These are phyloP conservation scores for Aspergillus alliaceus DNA, from an alignment of 2,329 filamentous ascomycete species.

Conservation along the genomic window DNA sequence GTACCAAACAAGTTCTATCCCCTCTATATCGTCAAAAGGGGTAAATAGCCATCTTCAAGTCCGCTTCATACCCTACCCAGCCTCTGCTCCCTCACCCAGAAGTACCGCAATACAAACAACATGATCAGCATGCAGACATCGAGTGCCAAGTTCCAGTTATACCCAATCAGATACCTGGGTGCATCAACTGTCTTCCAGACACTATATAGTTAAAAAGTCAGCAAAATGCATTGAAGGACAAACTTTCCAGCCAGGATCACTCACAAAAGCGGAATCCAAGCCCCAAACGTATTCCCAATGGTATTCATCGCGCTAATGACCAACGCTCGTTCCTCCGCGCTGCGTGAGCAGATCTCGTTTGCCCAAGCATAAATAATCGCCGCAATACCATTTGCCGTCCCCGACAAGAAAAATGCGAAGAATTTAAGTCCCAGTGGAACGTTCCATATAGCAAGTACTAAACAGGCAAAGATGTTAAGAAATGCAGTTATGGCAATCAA, in stretches of 20 bases:
- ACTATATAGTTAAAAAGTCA: slow-evolving; percentile 1
- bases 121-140: slow-evolving; percentile 29
- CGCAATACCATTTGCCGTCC: slow-evolving; percentile 22
- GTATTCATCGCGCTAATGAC: slow-evolving; percentile 30
- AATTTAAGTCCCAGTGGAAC: slow-evolving; percentile 1
- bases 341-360: slow-evolving; percentile 31
- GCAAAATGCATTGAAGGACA: not conserved
- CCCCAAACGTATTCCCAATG: slow-evolving; percentile 32
- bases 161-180: slow-evolving; percentile 28
- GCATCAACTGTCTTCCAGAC: slow-evolving; percentile 31
- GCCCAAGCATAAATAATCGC: slow-evolving; percentile 25
- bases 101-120: slow-evolving; percentile 18
- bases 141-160: slow-evolving; percentile 29
- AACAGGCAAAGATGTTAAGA: not conserved
- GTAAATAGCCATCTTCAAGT: not conserved
- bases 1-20: too few relatives aligned
- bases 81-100: slow-evolving; percentile 19
- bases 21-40: too few relatives aligned
- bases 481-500: not conserved
- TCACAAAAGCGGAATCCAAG: slow-evolving; percentile 28
- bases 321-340: slow-evolving; percentile 27
- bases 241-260: not conserved
- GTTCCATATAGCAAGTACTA: not conserved
- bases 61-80: not conserved
- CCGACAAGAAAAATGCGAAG: slow-evolving; percentile 13